Percentiles rank a stretch among this genome's conserved stretches.
phyloP scores from a whole-genome alignment of 768 basidiomycete species.

The Kwoniella dendrophila region DNA sequence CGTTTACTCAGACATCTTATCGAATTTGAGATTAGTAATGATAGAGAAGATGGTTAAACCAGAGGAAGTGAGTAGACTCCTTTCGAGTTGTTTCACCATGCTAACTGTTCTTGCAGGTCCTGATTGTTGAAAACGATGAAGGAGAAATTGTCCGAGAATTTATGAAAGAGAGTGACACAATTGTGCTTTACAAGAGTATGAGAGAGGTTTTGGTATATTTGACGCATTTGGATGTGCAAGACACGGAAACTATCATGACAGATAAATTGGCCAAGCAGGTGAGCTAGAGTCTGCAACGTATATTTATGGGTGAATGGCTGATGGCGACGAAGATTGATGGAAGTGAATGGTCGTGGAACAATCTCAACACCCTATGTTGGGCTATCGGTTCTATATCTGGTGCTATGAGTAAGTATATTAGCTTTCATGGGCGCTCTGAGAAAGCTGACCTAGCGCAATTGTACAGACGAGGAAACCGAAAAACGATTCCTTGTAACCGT shows the following conservation, averaged over 20 bases:
- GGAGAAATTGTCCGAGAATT: constrained; percentile 99
- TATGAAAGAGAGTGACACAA: constrained; percentile 97
- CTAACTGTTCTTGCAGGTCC: constrained; percentile 64
- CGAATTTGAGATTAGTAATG: constrained; percentile 89
- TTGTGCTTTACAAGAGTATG: constrained; percentile 98
- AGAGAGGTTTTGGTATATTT: constrained; percentile 95
- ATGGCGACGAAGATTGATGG: constrained; percentile 66
- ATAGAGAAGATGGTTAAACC: constrained; percentile 99
- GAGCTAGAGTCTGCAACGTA: constrained; percentile 29
- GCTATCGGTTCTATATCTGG: constrained; percentile 99
- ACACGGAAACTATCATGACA: constrained; percentile 95
- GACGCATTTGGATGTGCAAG: constrained; percentile 91
- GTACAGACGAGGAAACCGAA: constrained; percentile 92
- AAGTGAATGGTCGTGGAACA: constrained; percentile 99
- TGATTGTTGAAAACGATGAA: constrained; percentile 98
- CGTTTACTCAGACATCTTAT: constrained; percentile 91
- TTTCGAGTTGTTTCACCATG: neutral
- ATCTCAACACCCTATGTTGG: constrained; percentile 98
- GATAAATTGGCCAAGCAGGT: constrained; percentile 96
- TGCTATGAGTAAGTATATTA: constrained; percentile 81
- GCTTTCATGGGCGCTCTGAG: neutral
- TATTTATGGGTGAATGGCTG: constrained; percentile 13
- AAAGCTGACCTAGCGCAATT: constrained; percentile 9
- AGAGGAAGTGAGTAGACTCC: constrained; percentile 72
- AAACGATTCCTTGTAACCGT: constrained; percentile 98